These are phyloP conservation scores for Suillus discolor DNA, from an alignment of 768 basidiomycete genomes.

Conservation along the genomic window DNA sequence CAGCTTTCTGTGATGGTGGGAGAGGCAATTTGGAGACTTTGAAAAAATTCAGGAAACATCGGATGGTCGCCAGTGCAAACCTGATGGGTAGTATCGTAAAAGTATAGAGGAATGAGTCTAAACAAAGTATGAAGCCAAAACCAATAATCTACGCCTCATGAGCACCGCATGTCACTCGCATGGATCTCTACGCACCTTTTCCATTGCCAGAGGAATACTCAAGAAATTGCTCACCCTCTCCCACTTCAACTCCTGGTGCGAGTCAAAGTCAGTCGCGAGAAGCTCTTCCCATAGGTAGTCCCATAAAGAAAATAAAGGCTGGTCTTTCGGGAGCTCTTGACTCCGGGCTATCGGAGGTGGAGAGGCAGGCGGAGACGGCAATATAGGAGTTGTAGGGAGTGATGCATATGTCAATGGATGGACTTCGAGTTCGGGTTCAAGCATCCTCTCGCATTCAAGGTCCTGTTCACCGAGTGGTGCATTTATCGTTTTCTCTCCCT, in stretches of 20 bases:
- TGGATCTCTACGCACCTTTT: constrained; percentile 64
- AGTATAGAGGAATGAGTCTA: constrained; percentile 96
- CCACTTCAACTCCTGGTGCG: constrained; percentile 92
- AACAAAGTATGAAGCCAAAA: constrained; percentile 91
- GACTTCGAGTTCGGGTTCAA: constrained; percentile 13
- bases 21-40: constrained; percentile 56
- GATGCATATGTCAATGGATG: constrained; percentile 66
- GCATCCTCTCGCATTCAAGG: constrained; percentile 11
- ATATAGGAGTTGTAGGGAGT: constrained; percentile 72
- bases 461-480: not conserved
- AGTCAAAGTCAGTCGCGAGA: constrained; percentile 91
- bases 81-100: constrained; percentile 98
- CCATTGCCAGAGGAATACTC: constrained; percentile 87
- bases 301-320: constrained; percentile 81
- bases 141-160: constrained; percentile 66
- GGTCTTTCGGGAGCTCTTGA: constrained; percentile 22
- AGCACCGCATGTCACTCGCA: constrained; percentile 11
- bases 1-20: constrained; percentile 89
- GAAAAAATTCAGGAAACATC: constrained; percentile 53
- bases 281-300: constrained; percentile 90
- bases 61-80: constrained; percentile 62
- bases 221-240: constrained; percentile 97
- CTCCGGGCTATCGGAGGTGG: constrained; percentile 23
- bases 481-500: constrained; percentile 1
- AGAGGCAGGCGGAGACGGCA: constrained; percentile 43